Evolutionary conservation across 1,284 basidiomycete species (phyloP).

Genomic region (Heimioporus punctisporus): DNA sequence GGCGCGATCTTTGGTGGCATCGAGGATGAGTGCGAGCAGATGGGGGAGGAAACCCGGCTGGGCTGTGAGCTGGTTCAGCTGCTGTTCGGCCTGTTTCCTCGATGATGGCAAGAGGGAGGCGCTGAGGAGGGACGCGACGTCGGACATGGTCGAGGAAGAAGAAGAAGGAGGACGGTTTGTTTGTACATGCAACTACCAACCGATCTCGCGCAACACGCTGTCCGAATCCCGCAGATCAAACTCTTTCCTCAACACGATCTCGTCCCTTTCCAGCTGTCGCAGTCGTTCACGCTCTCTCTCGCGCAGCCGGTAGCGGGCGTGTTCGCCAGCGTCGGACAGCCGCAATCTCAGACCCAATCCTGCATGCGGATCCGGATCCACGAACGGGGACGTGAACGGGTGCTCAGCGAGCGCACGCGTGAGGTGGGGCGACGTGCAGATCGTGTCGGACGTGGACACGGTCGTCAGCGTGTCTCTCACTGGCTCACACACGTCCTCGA

Average conservation of each 20-base stretch:
- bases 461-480: conserved; percentile 25
- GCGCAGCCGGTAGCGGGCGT: conserved; percentile 21
- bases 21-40: conserved; percentile 74
- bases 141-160: conserved; percentile 64
- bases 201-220: conserved; percentile 20
- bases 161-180: no score
- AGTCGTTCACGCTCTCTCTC: conserved; percentile 21
- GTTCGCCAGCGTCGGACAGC: conserved; percentile 30
- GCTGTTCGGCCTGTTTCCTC: conserved; percentile 82
- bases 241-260: neutral
- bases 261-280: conserved; percentile 4
- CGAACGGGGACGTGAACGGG: conserved; percentile 4
- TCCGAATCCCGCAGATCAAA: conserved; percentile 25
- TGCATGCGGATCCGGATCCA: neutral
- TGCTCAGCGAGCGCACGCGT: conserved; percentile 1
- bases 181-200: conserved; percentile 15
- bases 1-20: conserved; percentile 65
- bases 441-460: conserved; percentile 25
- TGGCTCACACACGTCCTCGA: conserved; percentile 1
- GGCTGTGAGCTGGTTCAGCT: conserved; percentile 63
- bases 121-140: conserved; percentile 66
- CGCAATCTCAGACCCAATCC: conserved; percentile 19
- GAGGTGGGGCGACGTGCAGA: conserved; percentile 14
- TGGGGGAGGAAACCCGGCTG: conserved; percentile 82
- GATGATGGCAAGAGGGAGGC: conserved; percentile 76